phyloP scores from a whole-genome alignment of 225 moss, liverwort and hornwort genomes.

The Pseudoscleropodium purum region DNA sequence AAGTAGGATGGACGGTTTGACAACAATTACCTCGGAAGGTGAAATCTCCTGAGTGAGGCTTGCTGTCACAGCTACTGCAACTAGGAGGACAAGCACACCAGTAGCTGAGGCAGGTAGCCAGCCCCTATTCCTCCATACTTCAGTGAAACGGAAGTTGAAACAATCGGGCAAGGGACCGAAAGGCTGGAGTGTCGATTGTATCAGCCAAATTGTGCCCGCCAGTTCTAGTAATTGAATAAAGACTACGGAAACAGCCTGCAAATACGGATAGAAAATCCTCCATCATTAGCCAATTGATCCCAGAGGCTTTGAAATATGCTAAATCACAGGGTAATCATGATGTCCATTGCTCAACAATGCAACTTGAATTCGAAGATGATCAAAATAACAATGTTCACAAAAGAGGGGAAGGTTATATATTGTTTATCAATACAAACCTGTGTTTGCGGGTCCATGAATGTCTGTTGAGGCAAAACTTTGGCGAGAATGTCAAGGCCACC shows the following conservation, averaged over 20 bases:
- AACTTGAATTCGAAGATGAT: not conserved
- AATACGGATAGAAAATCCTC: not conserved
- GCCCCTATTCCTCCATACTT: slow-evolving; percentile 43
- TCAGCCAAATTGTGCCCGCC: slow-evolving; percentile 48
- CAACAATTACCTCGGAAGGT: slow-evolving; percentile 18
- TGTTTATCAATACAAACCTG: slow-evolving; percentile 20
- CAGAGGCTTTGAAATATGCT: not conserved
- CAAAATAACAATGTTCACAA: not conserved
- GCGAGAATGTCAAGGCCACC: slow-evolving; percentile 59
- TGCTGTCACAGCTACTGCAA: slow-evolving; percentile 32
- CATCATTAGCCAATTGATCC: not conserved
- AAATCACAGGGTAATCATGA: not conserved
- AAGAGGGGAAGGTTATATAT: not conserved
- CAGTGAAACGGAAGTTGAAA: slow-evolving; percentile 28
- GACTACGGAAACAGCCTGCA: slow-evolving; percentile 44
- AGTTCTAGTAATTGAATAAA: slow-evolving; percentile 46
- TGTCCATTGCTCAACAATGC: not conserved
- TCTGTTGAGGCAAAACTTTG: slow-evolving; percentile 32
- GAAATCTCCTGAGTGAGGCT: slow-evolving; percentile 25
- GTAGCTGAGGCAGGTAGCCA: slow-evolving; percentile 47
- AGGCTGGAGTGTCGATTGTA: slow-evolving; percentile 40
- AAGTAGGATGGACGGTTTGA: not conserved
- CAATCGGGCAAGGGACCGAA: slow-evolving; percentile 24
- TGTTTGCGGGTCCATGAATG: slow-evolving; percentile 24
- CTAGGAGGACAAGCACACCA: slow-evolving; percentile 25